Base-by-base conservation (phyloP, 352 stramenopile species). In the Phytophthora colocasiae region DNA sequence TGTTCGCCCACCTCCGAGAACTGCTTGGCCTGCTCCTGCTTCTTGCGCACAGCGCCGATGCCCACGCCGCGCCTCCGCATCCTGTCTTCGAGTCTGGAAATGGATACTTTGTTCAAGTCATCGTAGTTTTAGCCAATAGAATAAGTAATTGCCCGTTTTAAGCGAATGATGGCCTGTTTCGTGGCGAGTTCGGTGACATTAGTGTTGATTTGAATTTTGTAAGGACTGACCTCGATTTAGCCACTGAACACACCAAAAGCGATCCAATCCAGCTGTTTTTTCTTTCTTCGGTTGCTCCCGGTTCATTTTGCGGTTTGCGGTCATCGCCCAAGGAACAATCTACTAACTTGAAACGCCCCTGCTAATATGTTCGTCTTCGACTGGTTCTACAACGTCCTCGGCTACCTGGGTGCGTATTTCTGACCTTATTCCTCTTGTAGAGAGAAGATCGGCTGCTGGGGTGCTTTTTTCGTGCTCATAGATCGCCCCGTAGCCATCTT, bases 381-480 rank as follows among this genome's bases (percentile, higher is more conserved):
- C 75, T 98, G 96, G 96, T 98, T 98, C 78, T 98, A 98, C 78
- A 86, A 91, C 67, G 83, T 98, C 40, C 77, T 99, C 40, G 90
- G 91, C 66, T 98, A 95, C 74, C 81, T 98, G 34, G 92, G 92
- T 98, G 77, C 63, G 87, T 87, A 1, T 24, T 31, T 3, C 41
- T 55, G 32, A 8, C 6, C 12, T 39, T 27, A 5, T 11, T 8
- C 5, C 14, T 17, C 29, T 27, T 4, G 1, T 7, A 5, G 11
- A 39, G 46, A 47, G 49, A 32, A 44, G n/a, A 15, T 22, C 22
- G 22, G 34, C 17, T 38, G 43, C 14, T 3, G 56, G 11, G 6
- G 31, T 17, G 31, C 6, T 39, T 43, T 19, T 22, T 10, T 22
- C 34, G 11, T 5, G 6, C 45, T 4, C 4, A 2, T 17, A 15